Evolutionary conservation across 1,139 yeast genomes (phyloP).

Genomic region (Scheffersomyces parashehatae): DNA sequence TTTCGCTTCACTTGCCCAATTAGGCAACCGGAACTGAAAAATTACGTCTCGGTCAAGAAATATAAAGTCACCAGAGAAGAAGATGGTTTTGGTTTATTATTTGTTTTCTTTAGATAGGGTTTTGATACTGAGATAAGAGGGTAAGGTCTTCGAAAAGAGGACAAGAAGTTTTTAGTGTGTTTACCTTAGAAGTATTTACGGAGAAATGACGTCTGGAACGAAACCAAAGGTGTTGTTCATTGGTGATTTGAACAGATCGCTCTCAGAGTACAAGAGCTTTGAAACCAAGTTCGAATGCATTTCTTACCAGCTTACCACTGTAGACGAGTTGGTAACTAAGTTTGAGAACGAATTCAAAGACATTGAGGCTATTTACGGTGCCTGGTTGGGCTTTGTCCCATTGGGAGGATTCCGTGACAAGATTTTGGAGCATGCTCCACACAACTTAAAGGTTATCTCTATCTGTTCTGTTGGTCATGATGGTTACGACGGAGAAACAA

Average conservation of each 20-base stretch:
- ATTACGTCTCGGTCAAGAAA: too few relatives aligned
- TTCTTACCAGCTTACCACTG: conserved; percentile 16
- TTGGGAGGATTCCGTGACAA: conserved; percentile 53
- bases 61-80: too few relatives aligned
- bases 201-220: conserved; percentile 2
- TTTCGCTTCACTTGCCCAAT: too few relatives aligned
- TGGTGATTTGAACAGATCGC: conserved; percentile 21
- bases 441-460: conserved; percentile 53
- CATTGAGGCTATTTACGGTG: conserved; percentile 61
- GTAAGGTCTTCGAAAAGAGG: too few relatives aligned
- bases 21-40: too few relatives aligned
- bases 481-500: conserved; percentile 47
- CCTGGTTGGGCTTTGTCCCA: conserved; percentile 57
- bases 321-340: conserved; percentile 26
- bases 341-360: conserved; percentile 35
- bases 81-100: too few relatives aligned
- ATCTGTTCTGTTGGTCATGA: conserved; percentile 76
- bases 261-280: conserved; percentile 20
- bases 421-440: conserved; percentile 53
- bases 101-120: too few relatives aligned
- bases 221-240: conserved; percentile 21
- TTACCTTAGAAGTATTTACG: too few relatives aligned
- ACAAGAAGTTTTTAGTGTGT: too few relatives aligned
- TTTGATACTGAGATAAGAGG: too few relatives aligned
- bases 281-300: conserved; percentile 18